These are phyloP conservation scores for Hordeum vulgare DNA, from an alignment of 176 grass and related monocot genomes.

Conservation along the genomic window DNA sequence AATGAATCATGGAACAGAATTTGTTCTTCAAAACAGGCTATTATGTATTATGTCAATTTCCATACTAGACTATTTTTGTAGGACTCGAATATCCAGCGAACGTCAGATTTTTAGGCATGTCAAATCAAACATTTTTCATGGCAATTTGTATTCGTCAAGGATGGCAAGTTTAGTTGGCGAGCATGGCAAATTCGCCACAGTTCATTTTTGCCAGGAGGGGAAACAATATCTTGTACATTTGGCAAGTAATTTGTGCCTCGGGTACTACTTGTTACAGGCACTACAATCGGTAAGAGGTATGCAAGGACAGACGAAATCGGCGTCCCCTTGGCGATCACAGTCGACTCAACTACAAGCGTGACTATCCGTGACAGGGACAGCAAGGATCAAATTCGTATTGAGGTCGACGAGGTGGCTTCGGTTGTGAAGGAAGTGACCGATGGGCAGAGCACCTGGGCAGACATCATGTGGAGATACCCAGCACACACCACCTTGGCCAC, in stretches of 20 bases:
- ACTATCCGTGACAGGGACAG: conserved; percentile 76
- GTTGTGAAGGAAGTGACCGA: conserved; percentile 70
- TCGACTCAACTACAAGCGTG: conserved; percentile 52
- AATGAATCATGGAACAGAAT: not conserved
- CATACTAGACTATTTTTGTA: too few relatives aligned
- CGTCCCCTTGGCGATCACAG: conserved; percentile 67
- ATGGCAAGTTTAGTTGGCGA: too few relatives aligned
- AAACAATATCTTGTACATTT: not conserved
- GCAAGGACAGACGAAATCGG: conserved; percentile 75
- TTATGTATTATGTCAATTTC: not conserved
- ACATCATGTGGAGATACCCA: conserved; percentile 88
- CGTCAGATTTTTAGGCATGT: too few relatives aligned
- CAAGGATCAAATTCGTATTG: conserved; percentile 72
- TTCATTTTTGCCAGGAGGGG: too few relatives aligned
- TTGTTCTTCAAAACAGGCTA: not conserved
- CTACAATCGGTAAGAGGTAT: conserved; percentile 71
- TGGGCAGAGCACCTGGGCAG: conserved; percentile 78
- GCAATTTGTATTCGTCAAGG: too few relatives aligned
- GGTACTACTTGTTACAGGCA: conserved; percentile 42
- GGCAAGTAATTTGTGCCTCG: not conserved
- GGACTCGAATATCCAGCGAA: too few relatives aligned
- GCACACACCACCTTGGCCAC: conserved; percentile 19
- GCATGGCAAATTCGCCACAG: too few relatives aligned
- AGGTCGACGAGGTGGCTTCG: conserved; percentile 65
- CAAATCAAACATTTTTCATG: too few relatives aligned